phyloP scores from a whole-genome alignment of 2,329 filamentous ascomycete species.

The Rosellinia necatrix region DNA sequence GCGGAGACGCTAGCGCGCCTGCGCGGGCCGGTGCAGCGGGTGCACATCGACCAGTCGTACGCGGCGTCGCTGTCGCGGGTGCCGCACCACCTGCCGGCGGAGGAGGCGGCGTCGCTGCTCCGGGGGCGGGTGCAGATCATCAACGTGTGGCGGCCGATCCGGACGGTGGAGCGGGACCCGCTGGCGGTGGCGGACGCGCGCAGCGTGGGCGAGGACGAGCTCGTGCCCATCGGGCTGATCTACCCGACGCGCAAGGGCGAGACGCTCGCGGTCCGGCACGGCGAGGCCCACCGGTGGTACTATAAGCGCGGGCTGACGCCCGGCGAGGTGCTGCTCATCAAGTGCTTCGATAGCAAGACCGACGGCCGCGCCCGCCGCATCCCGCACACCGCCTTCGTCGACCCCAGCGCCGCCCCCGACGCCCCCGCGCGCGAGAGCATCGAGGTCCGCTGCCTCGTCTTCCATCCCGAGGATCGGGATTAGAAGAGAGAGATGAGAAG shows the following conservation, averaged over 20 bases:
- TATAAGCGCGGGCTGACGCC: slow-evolving; percentile 57
- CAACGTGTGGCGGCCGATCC: slow-evolving; percentile 58
- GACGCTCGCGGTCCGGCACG: slow-evolving; percentile 52
- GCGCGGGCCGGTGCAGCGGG: slow-evolving; percentile 53
- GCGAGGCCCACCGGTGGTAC: slow-evolving; percentile 54
- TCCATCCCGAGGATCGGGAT: slow-evolving; percentile 49
- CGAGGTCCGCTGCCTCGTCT: slow-evolving; percentile 60
- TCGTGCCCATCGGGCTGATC: slow-evolving; percentile 54
- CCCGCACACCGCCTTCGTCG: slow-evolving; percentile 61
- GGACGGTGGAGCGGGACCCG: slow-evolving; percentile 57
- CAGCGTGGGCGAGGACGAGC: slow-evolving; percentile 54
- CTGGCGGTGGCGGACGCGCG: slow-evolving; percentile 57
- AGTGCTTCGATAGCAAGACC: slow-evolving; percentile 63
- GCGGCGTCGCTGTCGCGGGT: slow-evolving; percentile 47
- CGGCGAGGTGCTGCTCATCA: slow-evolving; percentile 61
- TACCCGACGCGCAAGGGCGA: slow-evolving; percentile 57
- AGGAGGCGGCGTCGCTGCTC: slow-evolving; percentile 49
- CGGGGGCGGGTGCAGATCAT: slow-evolving; percentile 58
- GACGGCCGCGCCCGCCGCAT: slow-evolving; percentile 58
- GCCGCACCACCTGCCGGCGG: slow-evolving; percentile 50
- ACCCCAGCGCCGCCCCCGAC: slow-evolving; percentile 47
- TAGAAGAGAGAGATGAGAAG: slow-evolving; percentile 28
- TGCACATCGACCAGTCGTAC: slow-evolving; percentile 65
- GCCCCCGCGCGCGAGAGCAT: slow-evolving; percentile 62
- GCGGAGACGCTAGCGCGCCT: too few species aligned